Base-by-base conservation (phyloP, 1,139 yeast species). In the Zhuliangozyma blackwelliae region DNA sequence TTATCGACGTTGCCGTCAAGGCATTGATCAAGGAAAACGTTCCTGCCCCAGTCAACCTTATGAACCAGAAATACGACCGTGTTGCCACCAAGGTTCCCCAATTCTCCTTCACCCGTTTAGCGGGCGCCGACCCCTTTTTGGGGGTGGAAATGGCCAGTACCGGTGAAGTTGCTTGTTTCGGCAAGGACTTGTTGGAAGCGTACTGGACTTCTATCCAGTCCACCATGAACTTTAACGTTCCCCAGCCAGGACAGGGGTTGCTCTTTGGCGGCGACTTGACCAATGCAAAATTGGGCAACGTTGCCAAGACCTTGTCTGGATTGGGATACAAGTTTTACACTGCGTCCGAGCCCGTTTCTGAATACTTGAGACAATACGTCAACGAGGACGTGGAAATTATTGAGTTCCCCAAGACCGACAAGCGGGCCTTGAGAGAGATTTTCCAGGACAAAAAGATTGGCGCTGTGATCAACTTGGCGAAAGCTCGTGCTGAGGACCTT, bases 141-240 rank as follows among this genome's bases (percentile, higher is more conserved):
- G 98, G 98, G 43, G 98, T 92, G 49, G 98, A 92, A 70, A 92
- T 92, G 98, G 85, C 97, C 6, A 90, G 97, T 10, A 92, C 98
- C 35, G 98, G 98, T 61, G 98, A 92, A 69, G 84, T 92, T 57
- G 98, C 98, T 22, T 86, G 96, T 61, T 92, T 92, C 59, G 98
- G 98, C 54, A 72, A 71, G 47, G 83, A 88, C 61, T 65, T 83
- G 47, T 58, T 77, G 45, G 98, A 92, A 64, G 96, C 97, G 28
- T 92, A 92, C 73, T 92, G 97, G 97, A 84, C 97, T 28, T 84
- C 97, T 10, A 79, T 92, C 51, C 97, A 92, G 71, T 79, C 96
- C 34, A 89, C 96, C 34, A 90, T 90, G 97, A 90, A 90, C 74
- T 92, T 92, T 79, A 74, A 84, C 57, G 78, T 92, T 39, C 98